Evolutionary conservation across 768 basidiomycete genomes (phyloP).

Genomic region (Suillus occidentalis): DNA sequence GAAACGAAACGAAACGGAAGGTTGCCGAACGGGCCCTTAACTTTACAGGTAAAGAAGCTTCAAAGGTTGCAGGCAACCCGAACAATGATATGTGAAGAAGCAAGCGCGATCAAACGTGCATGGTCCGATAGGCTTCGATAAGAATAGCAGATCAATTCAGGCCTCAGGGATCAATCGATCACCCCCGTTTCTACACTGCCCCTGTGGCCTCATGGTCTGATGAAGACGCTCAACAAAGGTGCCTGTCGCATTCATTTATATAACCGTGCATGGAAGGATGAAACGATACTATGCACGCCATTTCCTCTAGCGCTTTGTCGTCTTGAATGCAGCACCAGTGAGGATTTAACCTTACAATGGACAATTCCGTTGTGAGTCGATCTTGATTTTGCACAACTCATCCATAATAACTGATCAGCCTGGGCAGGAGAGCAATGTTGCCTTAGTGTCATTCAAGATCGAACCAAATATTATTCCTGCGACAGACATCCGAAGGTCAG

Average conservation of each 20-base stretch:
- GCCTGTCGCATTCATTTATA: neutral
- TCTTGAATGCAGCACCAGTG: neutral
- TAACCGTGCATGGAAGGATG: neutral
- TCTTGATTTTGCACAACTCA: neutral
- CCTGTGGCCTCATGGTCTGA: neutral
- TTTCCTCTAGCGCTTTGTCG: neutral
- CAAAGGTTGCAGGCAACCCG: too few relatives aligned
- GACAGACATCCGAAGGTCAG: neutral
- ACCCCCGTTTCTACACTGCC: too few relatives aligned
- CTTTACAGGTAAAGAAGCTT: too few relatives aligned
- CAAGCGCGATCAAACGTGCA: too few relatives aligned
- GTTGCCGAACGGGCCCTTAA: too few relatives aligned
- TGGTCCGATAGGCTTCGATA: too few relatives aligned
- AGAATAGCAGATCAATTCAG: too few relatives aligned
- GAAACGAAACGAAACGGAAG: too few relatives aligned
- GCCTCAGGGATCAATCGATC: too few relatives aligned
- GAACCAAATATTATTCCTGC: neutral
- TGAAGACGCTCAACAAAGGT: neutral
- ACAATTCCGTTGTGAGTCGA: neutral
- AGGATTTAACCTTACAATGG: neutral
- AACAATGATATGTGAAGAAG: too few relatives aligned
- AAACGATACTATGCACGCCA: neutral
- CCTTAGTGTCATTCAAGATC: neutral
- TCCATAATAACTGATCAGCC: neutral
- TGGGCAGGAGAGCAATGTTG: neutral